Evolutionary conservation across 805 yeast genomes (phyloP), one percentile per base, ranked within the genome.

Genomic region (Ogataea nitratoaversa): DNA sequence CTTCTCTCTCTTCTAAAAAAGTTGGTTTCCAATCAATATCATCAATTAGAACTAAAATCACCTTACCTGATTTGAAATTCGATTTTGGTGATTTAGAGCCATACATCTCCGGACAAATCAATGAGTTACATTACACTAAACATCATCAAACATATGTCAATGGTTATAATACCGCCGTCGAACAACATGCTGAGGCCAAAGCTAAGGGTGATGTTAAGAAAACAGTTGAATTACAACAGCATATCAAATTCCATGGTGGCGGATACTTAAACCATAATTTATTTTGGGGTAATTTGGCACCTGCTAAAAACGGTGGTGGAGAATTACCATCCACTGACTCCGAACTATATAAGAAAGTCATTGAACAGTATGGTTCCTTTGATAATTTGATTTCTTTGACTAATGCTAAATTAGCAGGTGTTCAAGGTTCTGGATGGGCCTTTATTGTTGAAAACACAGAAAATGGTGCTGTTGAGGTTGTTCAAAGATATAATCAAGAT

Each of bases 381-480:
- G 95, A 89, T 53, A 72, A 71, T 41, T 71, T 89, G 64, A 78
- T 80, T 44, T 54, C 66, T 30, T 56, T 74, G 44, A 77, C 90
- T 50, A 88, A 87, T 65, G 53, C 75, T 32, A 76, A 79, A 60
- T 68, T 88, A 55, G 95, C 95, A 28, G 93, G 93, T 42, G 75
- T 88, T 54, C 96, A 88, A 68, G 96, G 96, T 60, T 84, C 95
- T 5, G 96, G 96, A 34, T 88, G 96, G 96, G 93, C 93, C 24
- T 88, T 90, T 72, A 71, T 88, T 49, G 95, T 80, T 54, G 84
- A 84, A 76, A 84, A 87, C 73, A 72, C 76, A 59, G 81, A 74
- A 46, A 80, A 80, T 52, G 86, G 84, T 52, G 77, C 82, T 36
- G 62, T 88, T 53, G 95, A 85, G 49, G 83, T 88, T 41, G 82